Evolutionary conservation across 2,329 filamentous ascomycete species (phyloP).

Genomic region (Penicillium sp.): DNA sequence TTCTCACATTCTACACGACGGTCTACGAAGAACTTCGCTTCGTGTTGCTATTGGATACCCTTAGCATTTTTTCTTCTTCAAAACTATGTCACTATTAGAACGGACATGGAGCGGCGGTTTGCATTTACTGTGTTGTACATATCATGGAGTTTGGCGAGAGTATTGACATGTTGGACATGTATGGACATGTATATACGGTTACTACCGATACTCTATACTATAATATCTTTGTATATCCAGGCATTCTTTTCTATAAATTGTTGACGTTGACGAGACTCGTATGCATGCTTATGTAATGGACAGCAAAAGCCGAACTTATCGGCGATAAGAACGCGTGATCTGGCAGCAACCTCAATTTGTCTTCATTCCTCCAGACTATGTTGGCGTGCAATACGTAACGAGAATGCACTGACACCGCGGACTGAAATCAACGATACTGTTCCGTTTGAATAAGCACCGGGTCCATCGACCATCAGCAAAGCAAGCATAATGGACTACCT

Average conservation of each 20-base stretch:
- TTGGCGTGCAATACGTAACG: too few relatives aligned
- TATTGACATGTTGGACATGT: neutral
- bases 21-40: neutral
- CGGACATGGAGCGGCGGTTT: neutral
- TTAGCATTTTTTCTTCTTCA: neutral
- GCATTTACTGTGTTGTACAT: constrained; percentile 2
- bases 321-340: constrained; percentile 6
- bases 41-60: constrained; percentile 8
- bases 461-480: too few relatives aligned
- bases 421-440: too few relatives aligned
- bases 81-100: neutral
- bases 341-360: neutral
- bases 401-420: too few relatives aligned
- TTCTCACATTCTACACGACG: neutral
- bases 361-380: too few relatives aligned
- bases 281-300: neutral
- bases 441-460: too few relatives aligned
- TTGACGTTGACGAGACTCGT: too few relatives aligned
- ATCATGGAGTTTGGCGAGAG: neutral
- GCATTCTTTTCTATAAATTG: too few relatives aligned
- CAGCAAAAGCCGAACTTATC: neutral
- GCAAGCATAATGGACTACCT: constrained; percentile 11
- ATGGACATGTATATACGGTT: neutral
- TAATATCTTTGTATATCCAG: too few relatives aligned
- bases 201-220: neutral